phyloP scores from a whole-genome alignment of 768 basidiomycete species.

The Mycena vitilis region DNA sequence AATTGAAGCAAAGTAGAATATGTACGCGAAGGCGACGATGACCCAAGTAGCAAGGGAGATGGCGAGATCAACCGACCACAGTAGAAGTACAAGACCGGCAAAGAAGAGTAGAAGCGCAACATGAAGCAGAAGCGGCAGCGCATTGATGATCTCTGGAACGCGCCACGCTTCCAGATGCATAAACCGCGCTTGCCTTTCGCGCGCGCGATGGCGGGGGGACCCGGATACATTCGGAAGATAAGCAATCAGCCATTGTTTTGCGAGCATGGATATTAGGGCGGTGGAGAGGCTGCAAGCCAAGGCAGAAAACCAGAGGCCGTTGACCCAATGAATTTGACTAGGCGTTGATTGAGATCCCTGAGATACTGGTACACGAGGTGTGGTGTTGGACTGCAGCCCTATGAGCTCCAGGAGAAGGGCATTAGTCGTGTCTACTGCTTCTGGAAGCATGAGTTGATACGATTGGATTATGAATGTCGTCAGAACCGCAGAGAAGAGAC shows the following conservation, averaged over 20 bases:
- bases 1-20: conserved; percentile 52
- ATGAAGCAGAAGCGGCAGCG: conserved; percentile 54
- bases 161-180: conserved; percentile 52
- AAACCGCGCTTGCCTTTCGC: conserved; percentile 51
- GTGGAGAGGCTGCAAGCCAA: conserved; percentile 55
- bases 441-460: conserved; percentile 52
- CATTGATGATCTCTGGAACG: conserved; percentile 53
- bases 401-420: conserved; percentile 48
- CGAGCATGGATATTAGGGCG: conserved; percentile 58
- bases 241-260: conserved; percentile 58
- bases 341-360: conserved; percentile 30
- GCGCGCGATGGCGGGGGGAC: conserved; percentile 50
- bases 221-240: conserved; percentile 49
- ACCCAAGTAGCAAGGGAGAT: conserved; percentile 49
- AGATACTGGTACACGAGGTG: conserved; percentile 25
- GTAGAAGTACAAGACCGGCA: conserved; percentile 53
- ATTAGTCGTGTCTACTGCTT: conserved; percentile 49
- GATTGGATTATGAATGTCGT: conserved; percentile 59
- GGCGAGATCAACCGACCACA: conserved; percentile 51
- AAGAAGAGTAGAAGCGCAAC: conserved; percentile 56
- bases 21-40: conserved; percentile 50
- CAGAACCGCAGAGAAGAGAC: conserved; percentile 56
- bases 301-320: conserved; percentile 60
- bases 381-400: conserved; percentile 38
- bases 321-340: conserved; percentile 51